Conservation (phyloP, 1,284 basidiomycete genomes). For the Chalciporus piperatoides region DNA sequence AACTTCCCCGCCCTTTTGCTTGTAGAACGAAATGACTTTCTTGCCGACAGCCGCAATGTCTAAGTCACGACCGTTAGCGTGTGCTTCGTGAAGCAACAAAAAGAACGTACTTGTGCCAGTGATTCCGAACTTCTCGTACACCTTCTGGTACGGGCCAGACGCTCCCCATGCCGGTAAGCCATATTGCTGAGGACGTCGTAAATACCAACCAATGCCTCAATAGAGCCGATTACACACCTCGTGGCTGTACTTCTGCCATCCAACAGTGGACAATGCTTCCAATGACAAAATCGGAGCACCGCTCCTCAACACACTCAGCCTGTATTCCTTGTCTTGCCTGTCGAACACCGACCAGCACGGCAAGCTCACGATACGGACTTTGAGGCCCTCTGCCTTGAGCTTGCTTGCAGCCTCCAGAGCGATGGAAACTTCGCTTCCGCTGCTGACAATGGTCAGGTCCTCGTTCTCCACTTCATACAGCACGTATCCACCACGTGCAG, state of each 20-base stretch:
- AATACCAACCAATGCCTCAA: conserved; percentile 1
- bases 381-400: conserved; percentile 74
- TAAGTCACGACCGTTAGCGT: conserved; percentile 23
- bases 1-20: conserved; percentile 70
- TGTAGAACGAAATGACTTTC: conserved; percentile 88
- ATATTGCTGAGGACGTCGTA: conserved; percentile 51
- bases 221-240: conserved; percentile 44
- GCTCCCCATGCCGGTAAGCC: conserved; percentile 82
- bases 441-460: conserved; percentile 85
- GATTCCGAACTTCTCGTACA: conserved; percentile 87
- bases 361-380: conserved; percentile 81
- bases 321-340: conserved; percentile 78
- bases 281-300: conserved; percentile 89
- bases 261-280: conserved; percentile 79
- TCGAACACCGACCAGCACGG: conserved; percentile 93
- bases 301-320: conserved; percentile 78
- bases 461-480: conserved; percentile 74
- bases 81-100: background rate
- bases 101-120: conserved; percentile 65
- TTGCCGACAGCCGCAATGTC: conserved; percentile 79
- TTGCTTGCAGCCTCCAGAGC: conserved; percentile 80
- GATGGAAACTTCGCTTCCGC: conserved; percentile 86
- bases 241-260: conserved; percentile 87
- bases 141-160: conserved; percentile 85
- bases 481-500: conserved; percentile 86